Evolutionary conservation across 345 rosid species (phyloP).

Genomic region (Ceriops tagal): DNA sequence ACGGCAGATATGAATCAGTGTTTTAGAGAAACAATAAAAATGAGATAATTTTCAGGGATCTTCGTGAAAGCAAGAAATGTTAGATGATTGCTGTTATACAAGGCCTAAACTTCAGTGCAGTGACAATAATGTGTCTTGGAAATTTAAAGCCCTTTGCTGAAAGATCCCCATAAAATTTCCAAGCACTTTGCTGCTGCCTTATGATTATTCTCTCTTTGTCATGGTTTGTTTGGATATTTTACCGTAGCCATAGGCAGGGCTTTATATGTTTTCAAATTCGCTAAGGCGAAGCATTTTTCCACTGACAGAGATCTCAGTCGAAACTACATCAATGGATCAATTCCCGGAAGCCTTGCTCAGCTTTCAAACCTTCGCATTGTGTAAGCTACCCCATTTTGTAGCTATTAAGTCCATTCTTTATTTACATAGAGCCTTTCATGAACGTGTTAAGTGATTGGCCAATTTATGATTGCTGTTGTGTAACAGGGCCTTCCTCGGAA

Average conservation of each 20-base stretch:
- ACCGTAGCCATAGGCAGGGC: not conserved
- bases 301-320: slow-evolving; percentile 62
- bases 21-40: too few relatives aligned
- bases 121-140: not conserved
- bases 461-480: not conserved
- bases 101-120: not conserved
- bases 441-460: slow-evolving; percentile 1
- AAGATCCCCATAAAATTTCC: too few relatives aligned
- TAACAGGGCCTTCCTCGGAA: slow-evolving; percentile 55
- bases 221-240: not conserved
- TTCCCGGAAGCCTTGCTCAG: slow-evolving; percentile 50
- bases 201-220: too few relatives aligned
- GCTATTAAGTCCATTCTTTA: not conserved
- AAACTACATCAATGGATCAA: slow-evolving; percentile 66
- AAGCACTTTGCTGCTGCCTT: too few relatives aligned
- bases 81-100: not conserved
- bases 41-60: too few relatives aligned
- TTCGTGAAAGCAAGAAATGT: too few relatives aligned
- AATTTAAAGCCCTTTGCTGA: too few relatives aligned
- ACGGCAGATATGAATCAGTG: too few relatives aligned
- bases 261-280: not conserved
- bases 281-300: not conserved
- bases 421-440: not conserved
- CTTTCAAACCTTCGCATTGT: slow-evolving; percentile 44
- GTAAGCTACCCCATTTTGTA: slow-evolving; percentile 38